Percentiles rank a stretch among this genome's conserved stretches.
Evolutionary conservation across 164 flowering plant species (phyloP).

Genomic region (Santalum album): DNA sequence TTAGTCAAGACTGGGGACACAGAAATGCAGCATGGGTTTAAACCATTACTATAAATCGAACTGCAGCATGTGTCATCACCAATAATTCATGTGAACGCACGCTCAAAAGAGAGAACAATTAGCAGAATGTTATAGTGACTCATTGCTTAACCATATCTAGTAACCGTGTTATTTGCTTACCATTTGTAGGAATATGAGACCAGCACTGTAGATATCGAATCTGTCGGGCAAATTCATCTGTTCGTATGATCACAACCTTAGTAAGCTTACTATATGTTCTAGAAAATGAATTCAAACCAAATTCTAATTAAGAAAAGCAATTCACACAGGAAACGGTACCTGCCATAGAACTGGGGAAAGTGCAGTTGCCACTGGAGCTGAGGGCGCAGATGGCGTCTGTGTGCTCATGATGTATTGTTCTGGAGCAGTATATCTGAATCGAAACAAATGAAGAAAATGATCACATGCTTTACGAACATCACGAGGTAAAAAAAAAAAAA

Average conservation of each 20-base stretch:
- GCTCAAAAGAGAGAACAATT: no score
- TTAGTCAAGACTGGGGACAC: no score
- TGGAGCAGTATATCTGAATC: conserved; percentile 83
- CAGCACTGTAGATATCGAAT: conserved; percentile 90
- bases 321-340: conserved; percentile 27
- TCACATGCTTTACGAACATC: no score
- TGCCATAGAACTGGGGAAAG: conserved; percentile 98
- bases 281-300: conserved; percentile 2
- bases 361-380: conserved; percentile 92
- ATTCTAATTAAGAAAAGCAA: conserved; percentile 3
- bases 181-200: conserved; percentile 93
- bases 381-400: conserved; percentile 97
- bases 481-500: no score
- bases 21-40: no score
- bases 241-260: conserved; percentile 9
- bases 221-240: conserved; percentile 96
- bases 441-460: background rate
- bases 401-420: conserved; percentile 99
- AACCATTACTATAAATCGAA: no score
- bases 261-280: background rate
- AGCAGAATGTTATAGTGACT: no score
- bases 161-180: conserved; percentile 41
- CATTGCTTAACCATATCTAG: no score
- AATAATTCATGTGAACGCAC: no score
- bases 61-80: no score